These are phyloP conservation scores for Candida sanyiensis DNA, from an alignment of 805 yeast genomes.

Conservation along the genomic window DNA sequence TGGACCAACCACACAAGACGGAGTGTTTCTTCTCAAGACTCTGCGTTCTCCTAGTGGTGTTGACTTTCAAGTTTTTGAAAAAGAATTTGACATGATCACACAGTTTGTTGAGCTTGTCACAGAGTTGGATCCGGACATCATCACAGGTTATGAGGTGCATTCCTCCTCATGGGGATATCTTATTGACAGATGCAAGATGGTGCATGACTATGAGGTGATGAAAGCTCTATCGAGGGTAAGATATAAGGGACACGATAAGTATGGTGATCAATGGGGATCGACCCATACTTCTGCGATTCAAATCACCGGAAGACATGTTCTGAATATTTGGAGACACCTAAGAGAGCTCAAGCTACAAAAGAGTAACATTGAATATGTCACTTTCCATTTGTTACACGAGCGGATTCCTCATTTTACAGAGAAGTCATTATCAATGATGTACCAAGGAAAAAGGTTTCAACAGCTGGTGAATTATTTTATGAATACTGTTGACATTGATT, in stretches of 20 bases:
- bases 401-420: slow-evolving; percentile 60
- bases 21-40: slow-evolving; percentile 30
- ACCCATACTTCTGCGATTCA: slow-evolving; percentile 66
- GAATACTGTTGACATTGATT: slow-evolving; percentile 38
- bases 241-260: slow-evolving; percentile 42
- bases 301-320: slow-evolving; percentile 74
- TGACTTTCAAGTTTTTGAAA: slow-evolving; percentile 29
- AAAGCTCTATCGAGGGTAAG: slow-evolving; percentile 56
- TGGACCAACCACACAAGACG: slow-evolving; percentile 33
- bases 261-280: slow-evolving; percentile 74
- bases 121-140: slow-evolving; percentile 76
- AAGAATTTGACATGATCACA: slow-evolving; percentile 57
- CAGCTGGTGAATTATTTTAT: slow-evolving; percentile 42
- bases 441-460: slow-evolving; percentile 26
- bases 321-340: slow-evolving; percentile 81
- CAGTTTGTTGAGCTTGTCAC: slow-evolving; percentile 51
- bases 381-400: slow-evolving; percentile 59
- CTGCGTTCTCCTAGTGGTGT: slow-evolving; percentile 5
- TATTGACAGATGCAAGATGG: slow-evolving; percentile 50
- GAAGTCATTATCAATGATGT: slow-evolving; percentile 44
- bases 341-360: slow-evolving; percentile 59
- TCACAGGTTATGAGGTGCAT: slow-evolving; percentile 82
- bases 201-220: slow-evolving; percentile 48
- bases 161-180: slow-evolving; percentile 86
- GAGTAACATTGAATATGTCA: slow-evolving; percentile 73